Evolutionary conservation across 768 basidiomycete genomes (phyloP).

Genomic region (Clavulina sp.): DNA sequence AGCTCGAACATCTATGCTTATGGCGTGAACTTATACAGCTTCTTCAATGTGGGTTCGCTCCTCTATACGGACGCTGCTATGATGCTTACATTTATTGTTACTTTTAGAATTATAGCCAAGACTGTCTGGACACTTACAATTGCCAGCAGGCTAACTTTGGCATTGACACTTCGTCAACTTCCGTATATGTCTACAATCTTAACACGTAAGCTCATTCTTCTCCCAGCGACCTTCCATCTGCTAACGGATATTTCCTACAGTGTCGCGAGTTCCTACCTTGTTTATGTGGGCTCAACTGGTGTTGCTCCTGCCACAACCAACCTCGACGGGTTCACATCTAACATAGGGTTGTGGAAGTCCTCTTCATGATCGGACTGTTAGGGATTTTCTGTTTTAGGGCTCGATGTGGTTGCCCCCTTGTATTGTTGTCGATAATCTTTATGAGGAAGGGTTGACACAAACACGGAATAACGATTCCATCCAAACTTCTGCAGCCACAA

Average conservation of each 20-base stretch:
- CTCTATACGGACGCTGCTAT: not conserved
- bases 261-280: no score
- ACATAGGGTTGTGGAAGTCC: no score
- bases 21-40: constrained; percentile 54
- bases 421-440: no score
- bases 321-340: not conserved
- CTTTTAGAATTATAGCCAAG: constrained; percentile 35
- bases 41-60: constrained; percentile 34
- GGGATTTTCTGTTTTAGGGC: no score
- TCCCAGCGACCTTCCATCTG: no score
- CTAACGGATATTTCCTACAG: no score
- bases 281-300: constrained; percentile 28
- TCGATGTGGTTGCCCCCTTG: no score
- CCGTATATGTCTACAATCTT: constrained; percentile 35
- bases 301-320: not conserved
- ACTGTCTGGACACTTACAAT: constrained; percentile 26
- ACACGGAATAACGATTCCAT: no score
- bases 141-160: constrained; percentile 45
- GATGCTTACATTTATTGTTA: constrained; percentile 1
- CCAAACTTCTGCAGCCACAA: no score
- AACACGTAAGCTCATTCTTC: constrained; percentile 43
- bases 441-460: no score
- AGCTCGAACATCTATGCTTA: constrained; percentile 45
- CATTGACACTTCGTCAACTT: constrained; percentile 30
- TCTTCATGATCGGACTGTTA: no score